Percentiles rank a stretch among this genome's conserved stretches.
phyloP scores from a whole-genome alignment of 495 filamentous ascomycete genomes.

The Penicillium angulare region DNA sequence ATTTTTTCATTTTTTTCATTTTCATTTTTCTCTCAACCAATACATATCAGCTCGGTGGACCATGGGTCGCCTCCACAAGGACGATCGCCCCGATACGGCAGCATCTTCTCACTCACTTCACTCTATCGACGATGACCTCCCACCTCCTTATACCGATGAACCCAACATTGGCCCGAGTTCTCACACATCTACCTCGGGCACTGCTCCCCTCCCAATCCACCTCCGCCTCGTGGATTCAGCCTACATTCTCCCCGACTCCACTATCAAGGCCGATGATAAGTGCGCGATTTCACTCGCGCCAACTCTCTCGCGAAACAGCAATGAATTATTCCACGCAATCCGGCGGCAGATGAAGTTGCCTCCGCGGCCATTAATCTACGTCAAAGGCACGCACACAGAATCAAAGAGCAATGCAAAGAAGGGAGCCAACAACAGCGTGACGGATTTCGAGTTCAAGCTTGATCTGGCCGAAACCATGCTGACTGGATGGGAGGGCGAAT shows the following conservation, averaged over 20 bases:
- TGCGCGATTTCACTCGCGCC: slow-evolving; percentile 27
- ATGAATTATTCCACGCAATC: slow-evolving; percentile 27
- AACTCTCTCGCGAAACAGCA: slow-evolving; percentile 19
- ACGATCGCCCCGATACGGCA: slow-evolving; percentile 4
- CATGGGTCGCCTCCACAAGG: slow-evolving; percentile 21
- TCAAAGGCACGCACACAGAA: slow-evolving; percentile 36
- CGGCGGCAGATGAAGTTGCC: slow-evolving; percentile 33
- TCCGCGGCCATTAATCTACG: slow-evolving; percentile 31
- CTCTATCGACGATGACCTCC: slow-evolving; percentile 21
- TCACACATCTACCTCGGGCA: not conserved
- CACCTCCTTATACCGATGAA: slow-evolving; percentile 27
- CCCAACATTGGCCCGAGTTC: slow-evolving; percentile 3
- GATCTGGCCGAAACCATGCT: slow-evolving; percentile 36
- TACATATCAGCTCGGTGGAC: not conserved
- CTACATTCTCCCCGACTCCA: slow-evolving; percentile 18
- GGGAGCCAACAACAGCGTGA: slow-evolving; percentile 27
- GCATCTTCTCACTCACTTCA: slow-evolving; percentile 24
- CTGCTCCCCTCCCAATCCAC: not conserved
- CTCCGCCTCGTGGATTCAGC: slow-evolving; percentile 17
- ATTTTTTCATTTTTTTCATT: too few relatives aligned
- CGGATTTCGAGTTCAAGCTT: slow-evolving; percentile 41
- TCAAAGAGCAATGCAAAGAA: slow-evolving; percentile 25
- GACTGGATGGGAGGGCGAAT: slow-evolving; percentile 24
- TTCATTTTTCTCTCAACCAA: too few relatives aligned
- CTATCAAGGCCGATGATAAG: slow-evolving; percentile 9